phyloP scores from a whole-genome alignment of 805 yeast species.

The Zygotorulaspora chibaensis region DNA sequence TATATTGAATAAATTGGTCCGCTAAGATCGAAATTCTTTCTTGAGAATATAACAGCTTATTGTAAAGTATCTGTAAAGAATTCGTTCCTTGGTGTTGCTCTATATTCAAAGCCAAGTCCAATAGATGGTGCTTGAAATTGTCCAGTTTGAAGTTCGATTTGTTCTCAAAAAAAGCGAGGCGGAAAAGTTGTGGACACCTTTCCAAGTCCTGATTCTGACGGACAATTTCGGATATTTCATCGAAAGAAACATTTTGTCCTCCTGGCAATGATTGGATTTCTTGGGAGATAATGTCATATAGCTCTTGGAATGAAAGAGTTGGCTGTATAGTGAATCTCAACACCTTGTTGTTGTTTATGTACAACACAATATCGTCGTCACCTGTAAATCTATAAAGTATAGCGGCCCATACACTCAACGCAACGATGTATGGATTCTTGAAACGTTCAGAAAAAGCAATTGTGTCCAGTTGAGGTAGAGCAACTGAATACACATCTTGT shows the following conservation, averaged over 20 bases:
- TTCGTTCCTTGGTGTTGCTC: slow-evolving; percentile 12
- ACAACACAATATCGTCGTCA: slow-evolving; percentile 88
- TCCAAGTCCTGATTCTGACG: slow-evolving; percentile 49
- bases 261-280: slow-evolving; percentile 31
- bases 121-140: slow-evolving; percentile 36
- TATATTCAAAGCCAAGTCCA: slow-evolving; percentile 43
- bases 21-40: slow-evolving; percentile 65
- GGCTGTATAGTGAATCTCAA: slow-evolving; percentile 60
- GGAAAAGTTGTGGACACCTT: slow-evolving; percentile 58
- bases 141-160: slow-evolving; percentile 38
- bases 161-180: slow-evolving; percentile 39
- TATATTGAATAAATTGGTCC: slow-evolving; percentile 65
- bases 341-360: slow-evolving; percentile 44
- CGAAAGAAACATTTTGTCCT: slow-evolving; percentile 42
- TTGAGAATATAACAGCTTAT: slow-evolving; percentile 65
- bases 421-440: slow-evolving; percentile 42
- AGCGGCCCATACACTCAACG: slow-evolving; percentile 63
- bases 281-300: slow-evolving; percentile 42
- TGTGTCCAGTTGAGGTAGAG: slow-evolving; percentile 29
- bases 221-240: slow-evolving; percentile 51
- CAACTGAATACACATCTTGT: slow-evolving; percentile 44
- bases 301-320: slow-evolving; percentile 47
- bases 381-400: slow-evolving; percentile 81
- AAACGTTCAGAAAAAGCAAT: slow-evolving; percentile 19
- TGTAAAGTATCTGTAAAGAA: slow-evolving; percentile 44